Conservation (phyloP, 371 early-diverging fungal genomes). For the Rhizopus arrhizus region DNA sequence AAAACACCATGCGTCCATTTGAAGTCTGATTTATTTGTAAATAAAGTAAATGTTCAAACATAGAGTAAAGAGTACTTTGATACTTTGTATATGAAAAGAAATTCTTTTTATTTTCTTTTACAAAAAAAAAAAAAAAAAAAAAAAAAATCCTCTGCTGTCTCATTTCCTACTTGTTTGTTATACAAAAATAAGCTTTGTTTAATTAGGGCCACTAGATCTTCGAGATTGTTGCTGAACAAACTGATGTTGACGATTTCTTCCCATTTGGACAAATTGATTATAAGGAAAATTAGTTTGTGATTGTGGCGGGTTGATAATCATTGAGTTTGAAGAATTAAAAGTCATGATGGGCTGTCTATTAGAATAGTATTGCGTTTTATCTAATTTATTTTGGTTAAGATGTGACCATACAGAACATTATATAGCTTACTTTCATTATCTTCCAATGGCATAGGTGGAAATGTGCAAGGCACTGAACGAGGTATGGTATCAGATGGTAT, state of each 20-base stretch:
- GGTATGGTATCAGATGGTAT: not conserved
- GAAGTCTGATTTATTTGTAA: too few species aligned
- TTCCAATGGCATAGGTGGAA: not conserved
- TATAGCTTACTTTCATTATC: not conserved
- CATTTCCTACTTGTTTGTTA: not conserved
- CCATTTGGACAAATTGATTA: not conserved
- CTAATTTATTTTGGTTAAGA: not conserved
- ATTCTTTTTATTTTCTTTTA: too few species aligned
- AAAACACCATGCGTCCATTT: too few species aligned
- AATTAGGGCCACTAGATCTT: conserved; percentile 30
- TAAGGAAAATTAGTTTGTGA: not conserved
- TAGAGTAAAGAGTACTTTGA: too few species aligned
- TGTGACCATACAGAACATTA: not conserved
- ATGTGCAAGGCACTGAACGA: not conserved
- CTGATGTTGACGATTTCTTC: not conserved
- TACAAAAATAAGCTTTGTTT: not conserved
- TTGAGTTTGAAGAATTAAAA: not conserved
- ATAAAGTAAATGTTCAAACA: too few species aligned
- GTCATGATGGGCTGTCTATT: conserved; percentile 1
- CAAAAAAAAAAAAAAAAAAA: too few species aligned
- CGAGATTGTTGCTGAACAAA: conserved; percentile 20
- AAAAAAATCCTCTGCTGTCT: not conserved
- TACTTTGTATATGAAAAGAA: too few species aligned
- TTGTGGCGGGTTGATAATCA: not conserved
- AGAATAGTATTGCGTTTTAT: not conserved